Evolutionary conservation across 495 filamentous ascomycete species (phyloP).

Genomic region (Hypoxylon subgilvum): DNA sequence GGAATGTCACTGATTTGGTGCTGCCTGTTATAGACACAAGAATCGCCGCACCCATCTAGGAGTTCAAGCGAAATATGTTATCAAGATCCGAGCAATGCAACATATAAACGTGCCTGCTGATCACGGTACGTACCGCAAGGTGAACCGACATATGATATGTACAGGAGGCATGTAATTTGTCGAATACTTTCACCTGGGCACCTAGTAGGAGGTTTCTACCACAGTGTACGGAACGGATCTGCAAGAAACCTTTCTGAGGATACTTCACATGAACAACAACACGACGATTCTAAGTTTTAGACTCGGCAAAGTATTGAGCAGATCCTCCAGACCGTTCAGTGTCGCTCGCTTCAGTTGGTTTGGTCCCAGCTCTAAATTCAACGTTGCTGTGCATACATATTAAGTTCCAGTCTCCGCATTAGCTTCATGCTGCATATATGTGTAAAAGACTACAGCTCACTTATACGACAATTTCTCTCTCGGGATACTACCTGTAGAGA

Average conservation of each 20-base stretch:
- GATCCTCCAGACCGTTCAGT: slow-evolving; percentile 28
- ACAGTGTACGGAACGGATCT: slow-evolving; percentile 26
- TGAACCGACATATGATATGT: neutral
- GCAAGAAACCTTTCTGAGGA: slow-evolving; percentile 3
- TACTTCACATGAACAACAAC: neutral
- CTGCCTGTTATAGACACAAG: slow-evolving; percentile 27
- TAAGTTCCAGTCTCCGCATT: slow-evolving; percentile 19
- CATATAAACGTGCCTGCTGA: slow-evolving; percentile 37
- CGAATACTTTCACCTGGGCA: slow-evolving; percentile 13
- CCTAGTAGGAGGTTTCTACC: too few species aligned
- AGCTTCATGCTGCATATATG: too few species aligned
- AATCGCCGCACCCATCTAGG: slow-evolving; percentile 6
- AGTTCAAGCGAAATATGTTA: slow-evolving; percentile 36
- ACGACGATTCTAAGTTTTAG: slow-evolving; percentile 22
- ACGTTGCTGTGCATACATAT: slow-evolving; percentile 18
- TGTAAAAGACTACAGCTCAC: too few species aligned
- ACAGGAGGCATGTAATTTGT: slow-evolving; percentile 24
- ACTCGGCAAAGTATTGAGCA: slow-evolving; percentile 13
- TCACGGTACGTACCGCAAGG: slow-evolving; percentile 23
- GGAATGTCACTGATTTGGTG: slow-evolving; percentile 26
- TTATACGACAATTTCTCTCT: neutral
- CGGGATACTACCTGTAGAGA: too few species aligned
- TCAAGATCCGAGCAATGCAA: slow-evolving; percentile 35
- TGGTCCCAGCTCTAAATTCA: slow-evolving; percentile 1
- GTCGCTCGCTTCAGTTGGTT: neutral